These are phyloP conservation scores for Simmondsia chinensis DNA, from an alignment of 148 eudicot species.

Conservation along the genomic window DNA sequence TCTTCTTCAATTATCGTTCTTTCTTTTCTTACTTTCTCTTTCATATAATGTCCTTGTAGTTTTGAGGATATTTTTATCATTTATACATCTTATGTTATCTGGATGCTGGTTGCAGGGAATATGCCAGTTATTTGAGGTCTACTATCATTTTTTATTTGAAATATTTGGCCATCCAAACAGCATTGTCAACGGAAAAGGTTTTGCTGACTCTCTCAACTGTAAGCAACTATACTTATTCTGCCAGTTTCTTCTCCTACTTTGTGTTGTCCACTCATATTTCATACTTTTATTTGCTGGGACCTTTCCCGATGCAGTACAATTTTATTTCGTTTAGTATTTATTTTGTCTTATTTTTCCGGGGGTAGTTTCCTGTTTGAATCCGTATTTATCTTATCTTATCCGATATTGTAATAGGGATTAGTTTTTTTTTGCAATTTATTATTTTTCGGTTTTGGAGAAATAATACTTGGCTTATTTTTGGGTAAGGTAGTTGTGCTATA, in stretches of 20 bases:
- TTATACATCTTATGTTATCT: conserved; percentile 9
- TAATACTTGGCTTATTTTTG: too few relatives aligned
- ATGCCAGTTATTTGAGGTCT: conserved; percentile 81
- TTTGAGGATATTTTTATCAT: conserved; percentile 4
- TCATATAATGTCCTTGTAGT: background rate
- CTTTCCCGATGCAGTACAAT: too few relatives aligned
- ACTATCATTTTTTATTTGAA: conserved; percentile 78
- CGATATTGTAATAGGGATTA: too few relatives aligned
- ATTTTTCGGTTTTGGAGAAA: background rate
- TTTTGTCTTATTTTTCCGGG: too few relatives aligned
- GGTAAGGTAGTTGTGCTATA: conserved; percentile 8
- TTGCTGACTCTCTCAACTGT: conserved; percentile 49
- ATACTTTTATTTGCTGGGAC: conserved; percentile 2
- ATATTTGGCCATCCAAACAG: conserved; percentile 60
- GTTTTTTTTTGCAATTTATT: background rate
- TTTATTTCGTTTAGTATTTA: too few relatives aligned
- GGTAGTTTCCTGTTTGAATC: too few relatives aligned
- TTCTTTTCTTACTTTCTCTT: conserved; percentile 6
- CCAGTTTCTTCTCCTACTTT: background rate
- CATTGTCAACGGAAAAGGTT: conserved; percentile 44
- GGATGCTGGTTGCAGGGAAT: conserved; percentile 54
- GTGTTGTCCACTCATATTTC: background rate
- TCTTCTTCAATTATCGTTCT: background rate
- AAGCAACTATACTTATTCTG: conserved; percentile 17
- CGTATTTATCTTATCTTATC: too few relatives aligned